Evolutionary conservation across 2,329 filamentous ascomycete genomes (phyloP).

Genomic region (Cryphonectria radicalis): DNA sequence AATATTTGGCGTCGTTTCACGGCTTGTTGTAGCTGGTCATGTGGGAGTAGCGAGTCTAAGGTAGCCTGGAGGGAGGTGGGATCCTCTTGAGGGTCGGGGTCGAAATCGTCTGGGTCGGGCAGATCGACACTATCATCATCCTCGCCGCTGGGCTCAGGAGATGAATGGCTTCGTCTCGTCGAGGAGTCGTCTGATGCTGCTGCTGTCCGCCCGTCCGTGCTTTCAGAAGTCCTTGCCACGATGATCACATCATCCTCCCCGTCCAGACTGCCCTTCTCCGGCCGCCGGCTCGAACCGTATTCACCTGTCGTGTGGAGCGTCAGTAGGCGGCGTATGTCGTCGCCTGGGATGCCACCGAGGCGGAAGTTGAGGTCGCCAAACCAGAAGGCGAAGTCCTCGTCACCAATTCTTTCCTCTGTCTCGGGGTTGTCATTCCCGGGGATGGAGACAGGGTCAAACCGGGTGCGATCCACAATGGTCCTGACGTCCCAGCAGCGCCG

Average conservation of each 20-base stretch:
- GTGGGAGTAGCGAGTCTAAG: constrained; percentile 80
- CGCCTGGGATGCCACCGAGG: constrained; percentile 82
- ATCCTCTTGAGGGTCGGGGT: constrained; percentile 72
- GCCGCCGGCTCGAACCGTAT: constrained; percentile 63
- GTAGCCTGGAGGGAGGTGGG: constrained; percentile 89
- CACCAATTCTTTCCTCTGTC: constrained; percentile 74
- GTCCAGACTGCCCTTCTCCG: constrained; percentile 42
- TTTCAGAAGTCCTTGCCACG: constrained; percentile 46
- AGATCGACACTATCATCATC: constrained; percentile 48
- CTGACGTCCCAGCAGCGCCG: constrained; percentile 87
- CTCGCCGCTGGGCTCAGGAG: constrained; percentile 37
- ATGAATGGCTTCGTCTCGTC: constrained; percentile 33
- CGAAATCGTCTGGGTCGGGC: constrained; percentile 68
- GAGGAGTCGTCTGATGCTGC: constrained; percentile 41
- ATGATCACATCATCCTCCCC: constrained; percentile 58
- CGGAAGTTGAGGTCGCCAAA: constrained; percentile 96
- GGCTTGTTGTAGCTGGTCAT: constrained; percentile 81
- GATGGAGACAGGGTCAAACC: constrained; percentile 74
- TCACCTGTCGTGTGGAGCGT: constrained; percentile 81
- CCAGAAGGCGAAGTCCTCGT: constrained; percentile 95
- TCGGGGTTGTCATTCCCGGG: constrained; percentile 64
- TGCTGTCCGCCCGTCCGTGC: constrained; percentile 55
- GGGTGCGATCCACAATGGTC: constrained; percentile 76
- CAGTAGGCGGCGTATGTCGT: constrained; percentile 84
- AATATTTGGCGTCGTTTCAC: constrained; percentile 80